Evolutionary conservation across 805 yeast genomes (phyloP).

Genomic region (Suhomyces emberorum): DNA sequence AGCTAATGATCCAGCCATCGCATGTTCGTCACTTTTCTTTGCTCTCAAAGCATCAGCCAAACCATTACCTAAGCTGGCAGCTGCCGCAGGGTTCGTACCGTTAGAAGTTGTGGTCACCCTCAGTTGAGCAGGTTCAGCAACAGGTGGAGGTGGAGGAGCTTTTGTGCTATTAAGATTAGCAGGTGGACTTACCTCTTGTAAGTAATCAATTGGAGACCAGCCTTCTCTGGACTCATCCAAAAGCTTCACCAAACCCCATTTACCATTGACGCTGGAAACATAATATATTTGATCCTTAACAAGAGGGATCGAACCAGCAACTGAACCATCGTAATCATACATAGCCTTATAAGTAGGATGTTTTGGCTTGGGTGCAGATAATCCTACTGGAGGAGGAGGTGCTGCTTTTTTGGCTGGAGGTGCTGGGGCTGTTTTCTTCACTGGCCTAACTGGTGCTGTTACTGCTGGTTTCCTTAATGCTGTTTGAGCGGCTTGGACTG

Average conservation of each 20-base stretch:
- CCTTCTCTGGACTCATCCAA: conserved; percentile 80
- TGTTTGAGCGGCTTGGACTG: conserved; percentile 2
- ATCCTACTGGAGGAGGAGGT: conserved; percentile 51
- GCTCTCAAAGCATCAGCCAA: conserved; percentile 68
- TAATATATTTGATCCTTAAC: conserved; percentile 72
- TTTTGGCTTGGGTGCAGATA: conserved; percentile 52
- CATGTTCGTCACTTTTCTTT: conserved; percentile 56
- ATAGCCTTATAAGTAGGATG: conserved; percentile 81
- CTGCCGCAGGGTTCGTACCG: conserved; percentile 12
- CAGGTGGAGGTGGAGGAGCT: conserved; percentile 39
- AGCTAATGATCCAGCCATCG: conserved; percentile 81
- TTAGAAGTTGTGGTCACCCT: conserved; percentile 6
- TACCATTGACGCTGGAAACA: conserved; percentile 72
- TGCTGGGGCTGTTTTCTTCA: conserved; percentile 48
- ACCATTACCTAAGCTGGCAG: conserved; percentile 45
- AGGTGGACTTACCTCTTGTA: conserved; percentile 57
- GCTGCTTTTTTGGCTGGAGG: conserved; percentile 53
- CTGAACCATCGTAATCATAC: conserved; percentile 86
- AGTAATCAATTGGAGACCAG: conserved; percentile 96
- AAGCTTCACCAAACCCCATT: conserved; percentile 90
- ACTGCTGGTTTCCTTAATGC: conserved; percentile 15
- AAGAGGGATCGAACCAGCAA: conserved; percentile 76
- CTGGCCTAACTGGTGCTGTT: conserved; percentile 26
- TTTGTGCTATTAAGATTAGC: conserved; percentile 20
- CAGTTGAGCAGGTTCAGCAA: conserved; percentile 21